Evolutionary conservation across 805 yeast species (phyloP), one percentile per base, ranked within the genome.

Genomic region (Ogataea trehaloabstinens): DNA sequence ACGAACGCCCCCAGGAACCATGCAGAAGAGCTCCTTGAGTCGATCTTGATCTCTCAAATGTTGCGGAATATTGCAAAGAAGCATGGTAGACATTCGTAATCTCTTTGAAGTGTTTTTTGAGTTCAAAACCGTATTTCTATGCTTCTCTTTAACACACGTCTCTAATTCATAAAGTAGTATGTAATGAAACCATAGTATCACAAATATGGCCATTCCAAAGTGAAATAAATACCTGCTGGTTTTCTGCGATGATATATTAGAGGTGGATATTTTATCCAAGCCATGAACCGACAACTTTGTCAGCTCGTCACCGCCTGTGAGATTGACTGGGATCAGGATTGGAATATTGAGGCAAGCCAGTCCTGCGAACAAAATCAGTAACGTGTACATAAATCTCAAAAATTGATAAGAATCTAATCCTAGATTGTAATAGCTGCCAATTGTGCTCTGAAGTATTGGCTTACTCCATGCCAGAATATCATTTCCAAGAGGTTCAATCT

Each of bases 361-460:
- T 0, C 71, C 68, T 1, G 64, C 49, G 51, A 82, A 82, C 32
- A 82, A 66, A 2, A 72, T 44, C 22, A 77, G 52, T 8, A 84
- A 52, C 4, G 81, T 61, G 34, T 66, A 58, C 32, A 87, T 52
- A 49, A 74, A 86, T 35, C 95, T 59, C 2, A 86, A 51, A 46
- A 85, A 82, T 52, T 82, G 80, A 55, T 82, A 86, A 0, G 89
- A 79, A 57, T 88, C 96, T 6, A 85, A 55, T 0, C 95, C 95
- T 44, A 73, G 61, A 1, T 66, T 58, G 19, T 69, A 53, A 49
- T 76, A 80, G 20, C 65, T 61, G 6, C 67, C 64, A 4, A 76
- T 62, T 5, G 55, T 67, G 16, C 60, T 54, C 6, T 53, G 44
- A 20, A 76, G 38, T 0, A 51, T 64, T 0, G 77, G 73, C 4